phyloP scores from a whole-genome alignment of 2,329 filamentous ascomycete species.

The Shiraia sp. region DNA sequence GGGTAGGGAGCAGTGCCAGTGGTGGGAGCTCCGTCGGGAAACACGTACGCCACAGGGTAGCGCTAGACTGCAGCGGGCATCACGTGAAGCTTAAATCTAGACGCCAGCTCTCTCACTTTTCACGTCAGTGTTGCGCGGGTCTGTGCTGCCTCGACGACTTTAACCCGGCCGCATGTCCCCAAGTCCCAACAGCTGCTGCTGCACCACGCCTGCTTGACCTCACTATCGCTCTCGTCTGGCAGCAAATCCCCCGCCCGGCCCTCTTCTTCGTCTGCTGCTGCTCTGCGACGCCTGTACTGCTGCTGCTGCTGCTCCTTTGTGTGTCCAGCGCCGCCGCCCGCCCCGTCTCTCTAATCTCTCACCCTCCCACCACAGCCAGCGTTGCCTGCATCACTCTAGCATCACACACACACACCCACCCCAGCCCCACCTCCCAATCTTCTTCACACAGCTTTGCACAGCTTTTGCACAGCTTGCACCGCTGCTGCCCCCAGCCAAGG shows the following conservation, averaged over 20 bases:
- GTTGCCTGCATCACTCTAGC: slow-evolving; percentile 18
- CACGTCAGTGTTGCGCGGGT: no score
- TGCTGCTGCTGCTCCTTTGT: no score
- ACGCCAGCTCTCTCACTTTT: no score
- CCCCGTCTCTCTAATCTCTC: no score
- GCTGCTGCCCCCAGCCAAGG: slow-evolving; percentile 2
- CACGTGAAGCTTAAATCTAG: no score
- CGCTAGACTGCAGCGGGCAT: no score
- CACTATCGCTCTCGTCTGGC: slow-evolving; percentile 17
- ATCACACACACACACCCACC: slow-evolving; percentile 2
- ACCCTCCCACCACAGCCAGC: slow-evolving; percentile 7
- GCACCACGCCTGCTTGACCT: slow-evolving; percentile 11
- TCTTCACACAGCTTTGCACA: slow-evolving; percentile 9
- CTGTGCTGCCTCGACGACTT: background rate
- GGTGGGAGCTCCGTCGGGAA: no score
- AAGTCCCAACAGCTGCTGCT: slow-evolving; percentile 19
- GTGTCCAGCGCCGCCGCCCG: slow-evolving; percentile 2
- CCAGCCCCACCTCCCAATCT: slow-evolving; percentile 15
- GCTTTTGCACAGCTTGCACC: slow-evolving; percentile 1
- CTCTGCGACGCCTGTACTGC: no score
- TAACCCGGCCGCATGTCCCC: slow-evolving; percentile 11
- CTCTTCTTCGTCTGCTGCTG: slow-evolving; percentile 6
- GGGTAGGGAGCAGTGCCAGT: no score
- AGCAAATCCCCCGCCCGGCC: slow-evolving; percentile 14
- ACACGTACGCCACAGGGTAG: background rate